Conservation (phyloP, 495 filamentous ascomycete species). For the Talaromyces thailandensis region DNA sequence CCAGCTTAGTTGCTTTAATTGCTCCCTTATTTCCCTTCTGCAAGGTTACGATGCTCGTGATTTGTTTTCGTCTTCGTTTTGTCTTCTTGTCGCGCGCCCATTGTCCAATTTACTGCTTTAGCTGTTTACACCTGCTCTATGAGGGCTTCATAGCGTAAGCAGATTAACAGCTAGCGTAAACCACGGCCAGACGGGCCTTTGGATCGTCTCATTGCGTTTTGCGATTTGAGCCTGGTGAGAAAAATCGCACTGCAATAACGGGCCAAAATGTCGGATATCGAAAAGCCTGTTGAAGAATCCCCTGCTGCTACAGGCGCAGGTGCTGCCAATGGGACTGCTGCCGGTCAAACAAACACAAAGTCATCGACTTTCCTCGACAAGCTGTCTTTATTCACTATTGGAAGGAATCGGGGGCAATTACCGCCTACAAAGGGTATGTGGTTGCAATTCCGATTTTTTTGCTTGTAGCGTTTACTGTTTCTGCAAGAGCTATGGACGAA, state of each 20-base stretch:
- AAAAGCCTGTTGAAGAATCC: constrained; percentile 1
- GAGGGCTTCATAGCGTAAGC: background rate
- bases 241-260: background rate
- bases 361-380: constrained; percentile 6
- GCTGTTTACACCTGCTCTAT: background rate
- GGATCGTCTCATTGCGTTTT: background rate
- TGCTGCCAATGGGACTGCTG: background rate
- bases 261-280: background rate
- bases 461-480: background rate
- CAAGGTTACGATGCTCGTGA: background rate
- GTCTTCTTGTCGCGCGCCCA: background rate
- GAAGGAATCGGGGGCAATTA: background rate
- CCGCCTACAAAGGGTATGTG: constrained; percentile 3
- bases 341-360: background rate
- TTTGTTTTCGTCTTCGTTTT: background rate
- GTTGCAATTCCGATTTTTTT: background rate
- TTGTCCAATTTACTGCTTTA: background rate
- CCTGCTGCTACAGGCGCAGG: background rate
- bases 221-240: background rate
- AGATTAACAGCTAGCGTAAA: background rate
- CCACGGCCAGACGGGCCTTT: background rate
- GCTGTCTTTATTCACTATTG: constrained; percentile 6
- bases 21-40: background rate
- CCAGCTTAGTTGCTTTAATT: background rate
- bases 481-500: background rate